Base-by-base conservation (phyloP, 2,329 filamentous ascomycete species). In the Neurospora sp. region DNA sequence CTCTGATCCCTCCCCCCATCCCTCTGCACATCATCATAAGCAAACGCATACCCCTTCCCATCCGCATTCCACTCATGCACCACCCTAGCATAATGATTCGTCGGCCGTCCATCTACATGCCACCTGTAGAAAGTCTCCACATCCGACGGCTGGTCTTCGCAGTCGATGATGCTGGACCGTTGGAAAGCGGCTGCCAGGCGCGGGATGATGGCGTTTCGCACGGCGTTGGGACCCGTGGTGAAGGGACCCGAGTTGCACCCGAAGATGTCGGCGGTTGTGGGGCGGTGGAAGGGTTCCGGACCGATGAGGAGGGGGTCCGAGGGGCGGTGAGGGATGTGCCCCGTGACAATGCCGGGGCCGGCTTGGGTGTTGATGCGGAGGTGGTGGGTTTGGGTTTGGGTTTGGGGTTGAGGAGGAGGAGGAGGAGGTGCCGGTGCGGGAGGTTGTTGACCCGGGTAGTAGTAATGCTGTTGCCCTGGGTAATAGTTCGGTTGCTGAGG, bases 291-390 rank as follows among this genome's bases (percentile, higher is more conserved):
- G 1, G 57, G 40, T 73, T 83, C 81, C 10, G 73, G 72, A 41
- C 77, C 80, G 33, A 82, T 73, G 1, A 80, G 79, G 3, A 83
- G 74, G 69, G 77, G 77, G n/a, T 80, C 79, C 8, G 78, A 80
- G 69, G 76, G 75, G 52, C 79, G 73, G 73, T 79, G 75, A 15
- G 52, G 52, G 38, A 89, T 83, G n/a, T 77, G 77, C 28, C 86
- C 88, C 0, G 77, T 75, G 1, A 90, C 79, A 6, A 84, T 80
- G 6, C 89, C 89, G 3, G 82, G 81, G 0, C 79, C 82, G 2
- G 85, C 85, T 79, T 92, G 90, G 2, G 90, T 92, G 79, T 92
- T 85, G 79, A 92, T 83, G 1, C 78, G 84, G 68, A 91, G 77
- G 57, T 81, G 77, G 8, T 75, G 77, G 17, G 52, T 62, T 15